phyloP scores from a whole-genome alignment of 345 rosid species.

The Rhizophora apiculata region DNA sequence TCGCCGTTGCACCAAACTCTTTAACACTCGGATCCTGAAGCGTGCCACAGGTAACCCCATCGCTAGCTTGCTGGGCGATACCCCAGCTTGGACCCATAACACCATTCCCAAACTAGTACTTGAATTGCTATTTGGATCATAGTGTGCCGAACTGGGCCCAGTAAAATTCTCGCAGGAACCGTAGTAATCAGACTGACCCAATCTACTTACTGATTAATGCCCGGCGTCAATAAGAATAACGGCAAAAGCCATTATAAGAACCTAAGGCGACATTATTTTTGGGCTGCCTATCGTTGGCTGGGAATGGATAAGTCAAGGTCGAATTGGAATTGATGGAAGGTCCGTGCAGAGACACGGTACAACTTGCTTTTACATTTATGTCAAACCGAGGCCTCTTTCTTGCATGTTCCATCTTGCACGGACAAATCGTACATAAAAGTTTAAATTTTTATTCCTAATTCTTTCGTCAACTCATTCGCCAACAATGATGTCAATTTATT shows the following conservation, averaged over 20 bases:
- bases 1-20: conserved; percentile 32
- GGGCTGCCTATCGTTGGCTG: not conserved
- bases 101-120: conserved; percentile 37
- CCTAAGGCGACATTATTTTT: not conserved
- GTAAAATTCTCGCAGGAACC: conserved; percentile 44
- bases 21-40: conserved; percentile 27
- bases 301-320: not conserved
- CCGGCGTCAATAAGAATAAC: not conserved
- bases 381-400: too few species aligned
- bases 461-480: too few species aligned
- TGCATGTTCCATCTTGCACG: too few species aligned
- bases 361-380: too few species aligned
- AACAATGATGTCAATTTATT: too few species aligned
- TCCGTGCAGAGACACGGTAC: too few species aligned
- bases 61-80: conserved; percentile 30
- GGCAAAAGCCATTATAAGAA: not conserved
- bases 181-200: conserved; percentile 17
- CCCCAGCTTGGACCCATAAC: conserved; percentile 40
- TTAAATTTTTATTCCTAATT: too few species aligned
- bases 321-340: too few species aligned
- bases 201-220: too few species aligned
- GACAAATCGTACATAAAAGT: too few species aligned
- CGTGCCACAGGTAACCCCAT: conserved; percentile 44
- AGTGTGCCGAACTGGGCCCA: conserved; percentile 26
- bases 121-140: conserved; percentile 22